These are phyloP conservation scores for Kodamaea nitidulidarum DNA, from an alignment of 805 yeast genomes.

Conservation along the genomic window DNA sequence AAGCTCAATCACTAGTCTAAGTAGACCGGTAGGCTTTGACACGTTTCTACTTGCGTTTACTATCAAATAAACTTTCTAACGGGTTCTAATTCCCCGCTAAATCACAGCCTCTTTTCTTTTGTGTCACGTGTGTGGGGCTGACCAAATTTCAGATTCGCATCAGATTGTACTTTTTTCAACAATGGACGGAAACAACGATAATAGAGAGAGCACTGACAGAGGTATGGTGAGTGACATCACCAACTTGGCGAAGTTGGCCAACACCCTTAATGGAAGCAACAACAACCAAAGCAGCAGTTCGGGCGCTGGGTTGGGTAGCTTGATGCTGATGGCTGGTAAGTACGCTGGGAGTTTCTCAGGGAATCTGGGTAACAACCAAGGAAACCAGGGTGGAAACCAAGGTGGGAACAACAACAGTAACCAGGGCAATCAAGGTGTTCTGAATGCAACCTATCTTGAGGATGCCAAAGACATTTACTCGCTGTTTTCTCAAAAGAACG, in stretches of 20 bases:
- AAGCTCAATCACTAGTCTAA: too few species aligned
- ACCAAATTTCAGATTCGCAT: too few species aligned
- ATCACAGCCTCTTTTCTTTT: too few species aligned
- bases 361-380: background rate
- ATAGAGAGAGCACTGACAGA: slow-evolving; percentile 2
- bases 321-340: slow-evolving; percentile 6
- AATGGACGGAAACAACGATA: slow-evolving; percentile 5
- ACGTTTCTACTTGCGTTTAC: too few species aligned
- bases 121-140: too few species aligned
- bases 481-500: slow-evolving; percentile 28
- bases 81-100: too few species aligned
- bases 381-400: background rate
- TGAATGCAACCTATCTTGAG: slow-evolving; percentile 24
- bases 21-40: too few species aligned
- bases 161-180: too few species aligned
- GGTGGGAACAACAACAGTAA: slow-evolving; percentile 1
- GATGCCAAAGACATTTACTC: slow-evolving; percentile 36
- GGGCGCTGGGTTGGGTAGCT: slow-evolving; percentile 6
- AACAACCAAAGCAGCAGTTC: slow-evolving; percentile 4
- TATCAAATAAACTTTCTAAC: too few species aligned
- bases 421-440: slow-evolving; percentile 11
- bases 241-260: slow-evolving; percentile 8
- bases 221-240: slow-evolving; percentile 4
- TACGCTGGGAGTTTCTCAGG: slow-evolving; percentile 5
- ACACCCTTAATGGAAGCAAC: background rate